phyloP scores from a whole-genome alignment of 2,329 filamentous ascomycete genomes.

The Phyllosticta ampelicida region DNA sequence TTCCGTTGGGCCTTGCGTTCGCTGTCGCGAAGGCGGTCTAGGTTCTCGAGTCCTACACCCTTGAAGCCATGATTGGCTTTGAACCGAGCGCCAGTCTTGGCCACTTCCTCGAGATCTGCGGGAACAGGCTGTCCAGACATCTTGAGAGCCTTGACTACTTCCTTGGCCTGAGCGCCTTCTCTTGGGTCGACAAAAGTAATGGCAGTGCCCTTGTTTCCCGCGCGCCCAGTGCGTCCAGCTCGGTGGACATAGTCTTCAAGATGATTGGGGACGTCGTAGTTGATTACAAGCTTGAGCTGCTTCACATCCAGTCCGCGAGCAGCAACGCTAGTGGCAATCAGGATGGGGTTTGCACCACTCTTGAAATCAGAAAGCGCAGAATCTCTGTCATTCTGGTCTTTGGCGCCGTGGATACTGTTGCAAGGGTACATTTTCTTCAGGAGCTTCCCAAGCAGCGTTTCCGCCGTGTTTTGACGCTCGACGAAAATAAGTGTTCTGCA shows the following conservation, averaged over 20 bases:
- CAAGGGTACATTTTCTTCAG: conserved; percentile 79
- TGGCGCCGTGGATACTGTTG: conserved; percentile 88
- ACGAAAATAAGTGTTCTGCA: conserved; percentile 68
- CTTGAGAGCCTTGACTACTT: conserved; percentile 83
- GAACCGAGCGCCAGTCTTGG: conserved; percentile 45
- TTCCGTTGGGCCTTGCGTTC: conserved; percentile 78
- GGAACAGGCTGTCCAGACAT: conserved; percentile 82
- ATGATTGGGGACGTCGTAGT: conserved; percentile 90
- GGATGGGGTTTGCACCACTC: conserved; percentile 73
- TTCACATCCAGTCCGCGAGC: conserved; percentile 93
- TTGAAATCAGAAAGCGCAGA: conserved; percentile 92
- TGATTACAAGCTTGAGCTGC: conserved; percentile 89
- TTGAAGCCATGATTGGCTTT: conserved; percentile 95
- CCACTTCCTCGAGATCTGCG: conserved; percentile 51
- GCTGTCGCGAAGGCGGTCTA: conserved; percentile 84
- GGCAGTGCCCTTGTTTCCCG: conserved; percentile 87
- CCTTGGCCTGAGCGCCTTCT: conserved; percentile 80
- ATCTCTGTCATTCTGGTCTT: conserved; percentile 87
- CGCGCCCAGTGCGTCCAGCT: conserved; percentile 84
- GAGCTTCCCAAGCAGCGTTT: conserved; percentile 65
- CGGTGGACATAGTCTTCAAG: conserved; percentile 95
- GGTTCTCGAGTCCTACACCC: conserved; percentile 82
- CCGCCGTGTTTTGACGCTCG: conserved; percentile 82
- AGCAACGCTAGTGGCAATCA: conserved; percentile 91
- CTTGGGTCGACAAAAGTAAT: conserved; percentile 89